Evolutionary conservation across 495 filamentous ascomycete genomes (phyloP), one percentile per base, ranked within the genome.

Genomic region (Annulohypoxylon bovei): DNA sequence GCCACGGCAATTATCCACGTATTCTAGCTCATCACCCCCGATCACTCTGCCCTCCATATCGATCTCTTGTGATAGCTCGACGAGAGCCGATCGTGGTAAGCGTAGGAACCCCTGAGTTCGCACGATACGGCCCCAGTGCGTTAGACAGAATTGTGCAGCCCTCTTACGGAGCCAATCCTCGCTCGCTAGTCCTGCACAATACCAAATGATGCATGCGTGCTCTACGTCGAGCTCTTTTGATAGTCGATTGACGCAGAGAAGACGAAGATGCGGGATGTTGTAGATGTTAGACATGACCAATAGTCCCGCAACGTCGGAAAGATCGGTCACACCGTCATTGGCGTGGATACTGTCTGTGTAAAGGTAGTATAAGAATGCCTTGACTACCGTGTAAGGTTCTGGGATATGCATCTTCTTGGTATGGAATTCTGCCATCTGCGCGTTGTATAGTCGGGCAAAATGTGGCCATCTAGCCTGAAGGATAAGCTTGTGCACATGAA

Each of bases 241-340:
- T 27, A 99, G 86, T 9, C 96, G 86, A 76, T 95, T 92, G 40
- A 98, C 89, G 76, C 94, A 96, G 11, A 98, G 86, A 9, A 97
- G 86, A 11, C 95, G 92, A 2, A 99, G 88, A 62, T 93, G 91
- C 0, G 93, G 93, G 82, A 99, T 94, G 76, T 97, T 93, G 77
- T 99, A 99, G 20, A 98, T 91, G 75, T 98, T 97, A 22, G 93
- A 91, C 93, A 99, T 95, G 55, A 98, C 95, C 1, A 99, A 86
- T 81, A 99, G 86, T n/a, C 95, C 94, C 0, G 96, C 95, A 16
- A 98, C 94, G 70, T 97, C 93, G 18, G 88, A 86, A 32, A 97
- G 87, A 52, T 89, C 89, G 0, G 87, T 85, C 3, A 78, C 78
- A n/a, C 86, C 83, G 33, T 75, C 64, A 67, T 88, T 88, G 7